Conservation (phyloP, 2,329 filamentous ascomycete species). For the Pseudofabraea citricarpa region DNA sequence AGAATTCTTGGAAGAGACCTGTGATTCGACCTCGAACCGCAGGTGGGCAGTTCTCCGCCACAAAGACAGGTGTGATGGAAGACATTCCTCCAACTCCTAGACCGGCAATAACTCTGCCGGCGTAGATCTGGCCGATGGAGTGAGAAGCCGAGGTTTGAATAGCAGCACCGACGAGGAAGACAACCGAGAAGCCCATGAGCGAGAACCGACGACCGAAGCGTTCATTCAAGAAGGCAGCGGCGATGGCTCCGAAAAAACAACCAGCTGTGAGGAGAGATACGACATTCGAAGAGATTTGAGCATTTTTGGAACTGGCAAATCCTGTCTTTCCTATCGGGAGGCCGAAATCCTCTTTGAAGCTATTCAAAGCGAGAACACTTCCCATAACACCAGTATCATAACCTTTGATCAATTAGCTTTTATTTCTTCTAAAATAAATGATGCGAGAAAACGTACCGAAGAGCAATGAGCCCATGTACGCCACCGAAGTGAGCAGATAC, state of each 20-base stretch:
- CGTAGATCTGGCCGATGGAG: conserved; percentile 38
- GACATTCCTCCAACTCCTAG: conserved; percentile 43
- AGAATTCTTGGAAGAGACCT: conserved; percentile 33
- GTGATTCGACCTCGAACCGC: conserved; percentile 34
- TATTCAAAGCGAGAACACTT: conserved; percentile 16
- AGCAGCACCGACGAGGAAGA: conserved; percentile 35
- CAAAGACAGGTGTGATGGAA: conserved; percentile 28
- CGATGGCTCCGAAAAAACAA: conserved; percentile 44
- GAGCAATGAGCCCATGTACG: conserved; percentile 22
- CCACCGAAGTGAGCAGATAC: conserved; percentile 19
- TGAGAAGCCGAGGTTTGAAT: conserved; percentile 42
- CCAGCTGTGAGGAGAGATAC: conserved; percentile 46
- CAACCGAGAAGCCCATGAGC: conserved; percentile 37
- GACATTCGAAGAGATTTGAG: conserved; percentile 28
- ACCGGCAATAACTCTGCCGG: conserved; percentile 41
- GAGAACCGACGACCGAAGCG: conserved; percentile 37
- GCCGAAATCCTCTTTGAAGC: conserved; percentile 20
- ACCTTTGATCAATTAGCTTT: conserved; percentile 7
- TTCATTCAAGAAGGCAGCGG: conserved; percentile 42
- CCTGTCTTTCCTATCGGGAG: conserved; percentile 13
- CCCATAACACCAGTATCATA: conserved; percentile 24
- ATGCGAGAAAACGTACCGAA: conserved; percentile 11
- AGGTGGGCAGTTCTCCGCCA: conserved; percentile 39
- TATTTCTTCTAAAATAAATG: not conserved
- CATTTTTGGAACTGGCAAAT: conserved; percentile 12